phyloP scores from a whole-genome alignment of 805 yeast species.

The Saturnispora halmiae region DNA sequence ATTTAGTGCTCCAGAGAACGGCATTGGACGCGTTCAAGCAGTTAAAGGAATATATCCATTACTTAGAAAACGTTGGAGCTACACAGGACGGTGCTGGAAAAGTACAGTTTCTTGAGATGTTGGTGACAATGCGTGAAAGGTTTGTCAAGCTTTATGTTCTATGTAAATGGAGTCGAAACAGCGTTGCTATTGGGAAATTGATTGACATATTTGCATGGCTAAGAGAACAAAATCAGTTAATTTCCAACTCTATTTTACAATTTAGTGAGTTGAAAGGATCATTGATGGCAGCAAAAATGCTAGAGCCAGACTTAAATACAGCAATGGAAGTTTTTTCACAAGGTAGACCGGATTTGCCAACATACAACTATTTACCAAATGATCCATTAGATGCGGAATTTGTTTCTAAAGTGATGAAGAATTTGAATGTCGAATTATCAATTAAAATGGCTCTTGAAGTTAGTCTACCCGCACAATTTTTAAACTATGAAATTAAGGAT shows the following conservation, averaged over 20 bases:
- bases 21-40: constrained; percentile 57
- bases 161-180: constrained; percentile 77
- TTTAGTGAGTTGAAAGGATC: constrained; percentile 60
- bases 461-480: constrained; percentile 56
- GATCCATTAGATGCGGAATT: constrained; percentile 44
- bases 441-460: constrained; percentile 62
- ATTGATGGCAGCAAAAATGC: constrained; percentile 81
- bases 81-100: constrained; percentile 57
- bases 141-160: constrained; percentile 78
- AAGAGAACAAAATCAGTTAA: constrained; percentile 60
- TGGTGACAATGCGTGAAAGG: constrained; percentile 71
- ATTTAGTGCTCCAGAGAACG: constrained; percentile 48
- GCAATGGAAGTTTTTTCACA: constrained; percentile 74
- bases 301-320: constrained; percentile 83
- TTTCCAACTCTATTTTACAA: constrained; percentile 57
- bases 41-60: constrained; percentile 50
- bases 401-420: constrained; percentile 51
- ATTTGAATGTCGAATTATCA: constrained; percentile 64
- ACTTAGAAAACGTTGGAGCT: constrained; percentile 36
- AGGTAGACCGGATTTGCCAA: constrained; percentile 68
- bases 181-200: constrained; percentile 60
- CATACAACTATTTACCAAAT: constrained; percentile 47
- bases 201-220: constrained; percentile 88
- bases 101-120: constrained; percentile 53
- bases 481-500: constrained; percentile 55